Conservation (phyloP, 2,329 filamentous ascomycete genomes). For the Microascus cirrosus region DNA sequence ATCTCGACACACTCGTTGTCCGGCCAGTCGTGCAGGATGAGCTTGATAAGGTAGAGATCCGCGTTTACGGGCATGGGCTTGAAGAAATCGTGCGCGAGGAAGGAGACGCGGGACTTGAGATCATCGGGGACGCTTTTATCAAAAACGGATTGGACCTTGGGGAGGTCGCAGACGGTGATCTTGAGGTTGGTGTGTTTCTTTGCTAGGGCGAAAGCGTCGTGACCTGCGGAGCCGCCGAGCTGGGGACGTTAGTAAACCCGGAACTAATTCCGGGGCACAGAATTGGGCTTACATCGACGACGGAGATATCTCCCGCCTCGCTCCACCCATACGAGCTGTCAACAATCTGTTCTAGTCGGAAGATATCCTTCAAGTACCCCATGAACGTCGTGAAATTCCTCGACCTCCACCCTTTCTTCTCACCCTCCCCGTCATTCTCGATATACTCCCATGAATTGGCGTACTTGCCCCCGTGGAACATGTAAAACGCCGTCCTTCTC, state of each 20-base stretch:
- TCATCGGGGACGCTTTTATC: constrained; percentile 22
- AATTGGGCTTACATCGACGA: constrained; percentile 28
- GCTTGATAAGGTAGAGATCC: constrained; percentile 48
- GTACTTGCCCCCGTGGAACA: constrained; percentile 36
- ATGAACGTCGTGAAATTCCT: constrained; percentile 33
- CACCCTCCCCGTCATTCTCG: constrained; percentile 26
- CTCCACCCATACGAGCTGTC: constrained; percentile 43
- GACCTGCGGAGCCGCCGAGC: constrained; percentile 46
- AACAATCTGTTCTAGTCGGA: constrained; percentile 38
- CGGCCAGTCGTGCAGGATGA: constrained; percentile 52
- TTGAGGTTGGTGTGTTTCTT: constrained; percentile 34
- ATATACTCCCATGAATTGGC: constrained; percentile 26
- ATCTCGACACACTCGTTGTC: constrained; percentile 39
- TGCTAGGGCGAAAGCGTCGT: constrained; percentile 44
- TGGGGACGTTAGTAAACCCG: constrained; percentile 39
- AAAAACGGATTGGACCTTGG: constrained; percentile 35
- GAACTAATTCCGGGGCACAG: constrained; percentile 25
- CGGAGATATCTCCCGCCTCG: constrained; percentile 43
- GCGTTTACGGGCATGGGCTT: constrained; percentile 41
- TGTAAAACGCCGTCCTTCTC: constrained; percentile 37
- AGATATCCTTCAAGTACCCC: constrained; percentile 35
- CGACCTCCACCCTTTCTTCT: constrained; percentile 23
- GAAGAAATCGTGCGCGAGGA: constrained; percentile 47
- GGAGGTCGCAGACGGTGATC: constrained; percentile 45
- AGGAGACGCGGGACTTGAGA: constrained; percentile 19